Conservation (phyloP, 2,329 filamentous ascomycete genomes). For the Penicillium thymicola region DNA sequence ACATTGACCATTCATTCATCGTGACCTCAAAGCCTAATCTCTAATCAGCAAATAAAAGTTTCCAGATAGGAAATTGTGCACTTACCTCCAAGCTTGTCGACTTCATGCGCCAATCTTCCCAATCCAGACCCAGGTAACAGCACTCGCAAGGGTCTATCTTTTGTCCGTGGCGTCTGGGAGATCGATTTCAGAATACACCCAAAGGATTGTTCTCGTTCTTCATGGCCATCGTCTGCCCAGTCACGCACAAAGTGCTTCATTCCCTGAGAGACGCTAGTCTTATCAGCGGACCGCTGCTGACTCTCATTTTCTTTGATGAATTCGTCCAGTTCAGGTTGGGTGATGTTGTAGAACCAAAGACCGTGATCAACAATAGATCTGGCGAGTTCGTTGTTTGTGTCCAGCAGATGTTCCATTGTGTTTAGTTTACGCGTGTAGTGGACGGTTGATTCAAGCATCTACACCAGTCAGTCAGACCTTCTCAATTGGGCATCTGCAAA, state of each 20-base stretch:
- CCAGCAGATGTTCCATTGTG: conserved; percentile 44
- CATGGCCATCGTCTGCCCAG: conserved; percentile 50
- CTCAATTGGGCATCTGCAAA: background rate
- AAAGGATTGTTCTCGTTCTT: conserved; percentile 46
- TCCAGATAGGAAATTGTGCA: background rate
- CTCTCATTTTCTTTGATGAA: conserved; percentile 41
- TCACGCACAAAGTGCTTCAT: conserved; percentile 59
- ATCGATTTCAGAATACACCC: conserved; percentile 33
- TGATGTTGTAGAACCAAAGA: conserved; percentile 48
- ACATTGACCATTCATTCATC: conserved; percentile 58
- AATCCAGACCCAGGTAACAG: conserved; percentile 55
- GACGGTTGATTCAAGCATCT: conserved; percentile 55
- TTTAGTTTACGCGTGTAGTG: conserved; percentile 56
- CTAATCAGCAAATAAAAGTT: background rate
- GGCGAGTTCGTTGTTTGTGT: conserved; percentile 47
- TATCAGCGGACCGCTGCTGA: conserved; percentile 42
- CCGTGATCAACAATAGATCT: conserved; percentile 47
- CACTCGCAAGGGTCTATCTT: conserved; percentile 33
- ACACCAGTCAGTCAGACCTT: background rate
- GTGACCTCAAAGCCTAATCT: conserved; percentile 50
- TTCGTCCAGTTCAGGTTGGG: conserved; percentile 44
- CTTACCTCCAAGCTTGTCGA: conserved; percentile 44
- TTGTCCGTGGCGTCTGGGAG: conserved; percentile 1
- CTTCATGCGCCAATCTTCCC: conserved; percentile 52
- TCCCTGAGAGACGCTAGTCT: conserved; percentile 50